phyloP scores from a whole-genome alignment of 2,329 filamentous ascomycete species.

The Trichoderma cornu-damae region DNA sequence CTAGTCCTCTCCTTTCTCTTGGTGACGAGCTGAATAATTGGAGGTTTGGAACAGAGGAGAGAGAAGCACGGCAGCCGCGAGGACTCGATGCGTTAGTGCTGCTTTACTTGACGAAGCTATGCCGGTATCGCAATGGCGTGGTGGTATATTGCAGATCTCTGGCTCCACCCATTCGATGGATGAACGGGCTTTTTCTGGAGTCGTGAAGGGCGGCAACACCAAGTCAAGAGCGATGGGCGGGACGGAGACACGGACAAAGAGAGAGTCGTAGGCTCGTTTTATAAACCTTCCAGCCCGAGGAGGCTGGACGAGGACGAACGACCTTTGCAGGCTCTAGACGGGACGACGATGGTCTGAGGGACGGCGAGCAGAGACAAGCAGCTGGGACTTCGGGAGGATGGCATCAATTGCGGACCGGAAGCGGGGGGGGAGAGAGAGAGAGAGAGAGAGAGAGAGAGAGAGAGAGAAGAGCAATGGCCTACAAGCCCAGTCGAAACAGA shows the following conservation, averaged over 20 bases:
- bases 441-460: too few species aligned
- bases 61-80: constrained; percentile 9
- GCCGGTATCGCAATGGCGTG: constrained; percentile 18
- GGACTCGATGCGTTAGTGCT: constrained; percentile 12
- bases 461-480: too few species aligned
- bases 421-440: constrained; percentile 3
- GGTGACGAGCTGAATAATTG: constrained; percentile 1
- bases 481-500: constrained; percentile 5
- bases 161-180: constrained; percentile 17
- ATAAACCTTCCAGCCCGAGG: background rate
- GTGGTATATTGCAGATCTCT: constrained; percentile 18
- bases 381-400: background rate
- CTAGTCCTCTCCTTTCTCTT: too few species aligned
- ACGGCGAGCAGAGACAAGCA: constrained; percentile 1
- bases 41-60: constrained; percentile 3
- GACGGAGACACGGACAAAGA: background rate
- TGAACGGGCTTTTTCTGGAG: constrained; percentile 5
- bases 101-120: constrained; percentile 18
- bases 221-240: background rate
- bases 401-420: constrained; percentile 17
- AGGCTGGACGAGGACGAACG: background rate
- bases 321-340: background rate
- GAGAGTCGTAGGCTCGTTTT: background rate
- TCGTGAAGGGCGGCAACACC: background rate
- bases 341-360: background rate